phyloP scores from a whole-genome alignment of 805 yeast species.

The Pichia thaimueangensis region DNA sequence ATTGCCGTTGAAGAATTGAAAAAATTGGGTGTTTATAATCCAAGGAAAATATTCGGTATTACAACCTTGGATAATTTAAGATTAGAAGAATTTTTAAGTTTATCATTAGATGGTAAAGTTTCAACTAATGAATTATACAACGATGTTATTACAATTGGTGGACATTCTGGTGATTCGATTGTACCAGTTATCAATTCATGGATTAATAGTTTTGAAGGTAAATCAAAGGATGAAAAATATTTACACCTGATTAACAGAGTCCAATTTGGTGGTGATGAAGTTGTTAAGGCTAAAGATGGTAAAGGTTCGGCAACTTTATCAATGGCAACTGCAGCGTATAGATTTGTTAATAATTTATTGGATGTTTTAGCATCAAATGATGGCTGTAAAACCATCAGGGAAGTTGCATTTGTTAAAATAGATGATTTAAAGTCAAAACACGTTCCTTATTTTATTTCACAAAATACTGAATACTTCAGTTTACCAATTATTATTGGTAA shows the following conservation, averaged over 20 bases:
- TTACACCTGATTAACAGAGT: slow-evolving; percentile 73
- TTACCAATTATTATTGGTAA: slow-evolving; percentile 38
- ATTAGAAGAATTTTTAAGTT: slow-evolving; percentile 43
- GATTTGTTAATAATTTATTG: slow-evolving; percentile 52
- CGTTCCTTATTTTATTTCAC: slow-evolving; percentile 11
- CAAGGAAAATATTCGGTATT: slow-evolving; percentile 49
- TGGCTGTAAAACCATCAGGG: slow-evolving; percentile 27
- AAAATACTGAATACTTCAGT: slow-evolving; percentile 39
- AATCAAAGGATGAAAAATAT: slow-evolving; percentile 15
- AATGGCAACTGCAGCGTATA: slow-evolving; percentile 92
- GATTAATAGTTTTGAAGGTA: slow-evolving; percentile 32
- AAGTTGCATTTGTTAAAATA: slow-evolving; percentile 47
- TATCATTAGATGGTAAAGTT: slow-evolving; percentile 10
- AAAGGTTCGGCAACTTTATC: slow-evolving; percentile 92
- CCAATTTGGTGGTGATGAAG: slow-evolving; percentile 88
- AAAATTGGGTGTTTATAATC: slow-evolving; percentile 44
- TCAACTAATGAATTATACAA: slow-evolving; percentile 32
- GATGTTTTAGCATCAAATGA: slow-evolving; percentile 17
- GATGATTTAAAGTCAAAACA: slow-evolving; percentile 42
- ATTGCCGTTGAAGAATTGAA: slow-evolving; percentile 53
- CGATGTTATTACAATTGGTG: slow-evolving; percentile 46
- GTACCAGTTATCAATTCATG: slow-evolving; percentile 41
- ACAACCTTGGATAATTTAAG: slow-evolving; percentile 55
- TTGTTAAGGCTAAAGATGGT: slow-evolving; percentile 91
- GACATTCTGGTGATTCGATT: slow-evolving; percentile 52